Percentiles rank a stretch among this genome's conserved stretches.
These are phyloP conservation scores for Sporopachydermia cereana DNA, from an alignment of 1,139 yeast species.

Conservation along the genomic window DNA sequence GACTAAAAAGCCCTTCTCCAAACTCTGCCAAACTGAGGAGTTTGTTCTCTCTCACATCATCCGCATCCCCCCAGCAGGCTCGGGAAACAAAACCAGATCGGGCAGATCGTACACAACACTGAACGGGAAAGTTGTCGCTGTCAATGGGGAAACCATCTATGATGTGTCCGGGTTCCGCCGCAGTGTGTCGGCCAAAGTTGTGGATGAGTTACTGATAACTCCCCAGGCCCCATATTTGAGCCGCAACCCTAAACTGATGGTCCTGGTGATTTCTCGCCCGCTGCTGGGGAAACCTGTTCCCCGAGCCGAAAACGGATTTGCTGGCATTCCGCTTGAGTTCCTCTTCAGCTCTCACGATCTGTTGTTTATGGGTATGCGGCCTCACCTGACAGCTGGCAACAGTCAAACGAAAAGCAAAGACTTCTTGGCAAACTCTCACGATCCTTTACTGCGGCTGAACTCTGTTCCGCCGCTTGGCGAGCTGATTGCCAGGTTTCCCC, in stretches of 20 bases:
- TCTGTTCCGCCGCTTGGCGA: constrained; percentile 15
- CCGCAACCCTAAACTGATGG: constrained; percentile 34
- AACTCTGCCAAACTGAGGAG: constrained; percentile 52
- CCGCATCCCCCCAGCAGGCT: constrained; percentile 23
- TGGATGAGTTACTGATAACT: constrained; percentile 32
- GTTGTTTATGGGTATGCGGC: neutral
- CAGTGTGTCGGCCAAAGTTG: constrained; percentile 34
- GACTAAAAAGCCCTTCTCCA: constrained; percentile 35
- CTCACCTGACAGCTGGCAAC: constrained; percentile 5
- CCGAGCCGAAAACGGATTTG: constrained; percentile 12
- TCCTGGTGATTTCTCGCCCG: constrained; percentile 36
- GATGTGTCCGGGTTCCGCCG: constrained; percentile 48
- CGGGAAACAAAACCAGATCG: constrained; percentile 29
- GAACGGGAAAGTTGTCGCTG: constrained; percentile 44
- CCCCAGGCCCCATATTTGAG: constrained; percentile 36
- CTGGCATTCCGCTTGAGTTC: neutral
- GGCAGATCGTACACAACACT: constrained; percentile 44
- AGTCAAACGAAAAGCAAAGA: constrained; percentile 7
- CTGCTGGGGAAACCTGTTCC: constrained; percentile 27
- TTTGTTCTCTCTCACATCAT: constrained; percentile 65
- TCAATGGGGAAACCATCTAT: constrained; percentile 44
- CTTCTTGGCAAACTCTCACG: constrained; percentile 24
- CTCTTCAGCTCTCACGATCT: neutral
- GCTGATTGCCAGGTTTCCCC: constrained; percentile 20
- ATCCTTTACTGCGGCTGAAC: neutral